Evolutionary conservation across 306 rosid species (phyloP), one percentile per base, ranked within the genome.

Genomic region (Ziziphus jujuba): DNA sequence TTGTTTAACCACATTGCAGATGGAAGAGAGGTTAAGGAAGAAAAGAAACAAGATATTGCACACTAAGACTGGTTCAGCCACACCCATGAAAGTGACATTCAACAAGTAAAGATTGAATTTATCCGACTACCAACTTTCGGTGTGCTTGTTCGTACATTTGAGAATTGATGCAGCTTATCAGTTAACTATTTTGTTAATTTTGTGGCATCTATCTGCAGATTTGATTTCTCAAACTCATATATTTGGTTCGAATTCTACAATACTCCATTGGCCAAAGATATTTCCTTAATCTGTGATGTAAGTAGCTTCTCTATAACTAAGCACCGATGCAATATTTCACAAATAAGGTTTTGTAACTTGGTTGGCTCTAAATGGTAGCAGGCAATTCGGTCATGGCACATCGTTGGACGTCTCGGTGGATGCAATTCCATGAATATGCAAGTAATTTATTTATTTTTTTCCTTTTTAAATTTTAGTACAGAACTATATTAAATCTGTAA

Each of bases 371-470:
- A 17, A 9, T 5, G 55, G 55, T 17, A 17, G 22, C 22, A 50
- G 55, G 53, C 88, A 47, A 76, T 92, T 56, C 87, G 98, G 71
- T 82, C 96, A 14, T 90, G 98, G 98, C 90, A 92, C 77, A 84
- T 92, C 40, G 35, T 92, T 36, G 97, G 91, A 56, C 96, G 96
- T 36, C 89, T 92, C 59, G 96, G 98, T 33, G 98, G 97, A 79
- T 87, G 92, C 85, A 89, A 92, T 83, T 76, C 98, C 65, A 83
- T 87, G 97, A 90, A 92, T 73, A 92, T 92, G 97, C 97, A 92
- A 76, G 98, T 89, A 77, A 73, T 73, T 35, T 72, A 74, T 49
- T 59, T 54, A 65, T 36, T 31, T 28, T 16, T 23, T 17, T n/a
- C n/a, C n/a, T n/a, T 48, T 33, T 19, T 35, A 6, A 40, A 54